phyloP scores from a whole-genome alignment of 2,329 filamentous ascomycete species.

The Pseudogymnoascus sp. region DNA sequence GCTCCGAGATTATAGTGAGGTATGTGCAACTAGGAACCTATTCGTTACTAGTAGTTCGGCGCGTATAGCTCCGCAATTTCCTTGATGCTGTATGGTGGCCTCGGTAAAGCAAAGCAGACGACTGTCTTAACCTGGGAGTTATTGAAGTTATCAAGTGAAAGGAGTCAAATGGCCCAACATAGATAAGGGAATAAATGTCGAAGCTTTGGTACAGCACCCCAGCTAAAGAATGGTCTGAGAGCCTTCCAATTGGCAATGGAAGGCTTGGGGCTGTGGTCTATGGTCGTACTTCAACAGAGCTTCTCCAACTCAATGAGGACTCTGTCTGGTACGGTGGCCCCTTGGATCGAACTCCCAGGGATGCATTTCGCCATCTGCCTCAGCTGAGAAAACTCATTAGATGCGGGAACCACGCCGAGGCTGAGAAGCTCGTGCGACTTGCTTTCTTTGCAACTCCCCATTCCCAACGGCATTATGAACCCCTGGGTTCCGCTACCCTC shows the following conservation, averaged over 20 bases:
- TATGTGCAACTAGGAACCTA: background rate
- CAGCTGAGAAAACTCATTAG: constrained; percentile 36
- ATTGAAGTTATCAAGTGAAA: background rate
- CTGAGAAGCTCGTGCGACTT: constrained; percentile 34
- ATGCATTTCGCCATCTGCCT: constrained; percentile 33
- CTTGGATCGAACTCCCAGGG: constrained; percentile 36
- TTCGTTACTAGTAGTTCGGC: background rate
- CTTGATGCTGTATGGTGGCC: background rate
- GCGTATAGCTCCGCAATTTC: background rate
- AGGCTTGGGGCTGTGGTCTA: constrained; percentile 38
- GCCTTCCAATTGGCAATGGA: constrained; percentile 43
- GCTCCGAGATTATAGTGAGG: background rate
- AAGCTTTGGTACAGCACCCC: constrained; percentile 26
- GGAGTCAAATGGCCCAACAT: background rate
- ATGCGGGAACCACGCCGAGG: constrained; percentile 33
- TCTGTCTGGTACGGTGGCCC: constrained; percentile 41
- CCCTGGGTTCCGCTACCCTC: constrained; percentile 32
- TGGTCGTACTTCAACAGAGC: constrained; percentile 36
- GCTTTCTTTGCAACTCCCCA: constrained; percentile 40
- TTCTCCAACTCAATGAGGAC: constrained; percentile 42
- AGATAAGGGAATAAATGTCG: background rate
- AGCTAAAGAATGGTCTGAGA: constrained; percentile 30
- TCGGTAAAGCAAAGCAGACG: background rate
- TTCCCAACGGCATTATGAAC: constrained; percentile 42
- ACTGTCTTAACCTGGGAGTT: background rate